Evolutionary conservation across 768 basidiomycete genomes (phyloP).

Genomic region (Nidularia pulvinata): DNA sequence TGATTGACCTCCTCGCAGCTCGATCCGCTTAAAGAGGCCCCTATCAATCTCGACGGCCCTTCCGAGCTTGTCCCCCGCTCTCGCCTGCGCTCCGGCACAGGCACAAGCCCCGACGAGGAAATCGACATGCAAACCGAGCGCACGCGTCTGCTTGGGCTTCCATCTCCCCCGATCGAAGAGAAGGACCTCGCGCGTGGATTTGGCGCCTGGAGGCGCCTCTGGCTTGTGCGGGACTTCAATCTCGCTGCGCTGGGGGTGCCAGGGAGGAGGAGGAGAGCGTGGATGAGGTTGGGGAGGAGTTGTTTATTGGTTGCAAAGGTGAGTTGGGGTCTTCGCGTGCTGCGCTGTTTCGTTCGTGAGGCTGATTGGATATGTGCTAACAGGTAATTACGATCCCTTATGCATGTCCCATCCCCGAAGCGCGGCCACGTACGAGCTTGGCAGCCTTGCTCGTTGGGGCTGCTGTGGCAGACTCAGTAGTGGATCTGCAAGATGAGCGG

Average conservation of each 20-base stretch:
- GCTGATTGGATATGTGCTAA: too few relatives aligned
- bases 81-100: not conserved
- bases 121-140: not conserved
- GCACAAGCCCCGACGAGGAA: not conserved
- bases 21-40: slow-evolving; percentile 8
- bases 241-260: not conserved
- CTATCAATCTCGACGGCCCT: not conserved
- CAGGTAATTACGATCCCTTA: slow-evolving; percentile 14
- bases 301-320: slow-evolving; percentile 11
- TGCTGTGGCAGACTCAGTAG: slow-evolving; percentile 18
- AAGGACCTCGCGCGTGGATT: not conserved
- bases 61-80: slow-evolving; percentile 8
- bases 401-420: slow-evolving; percentile 9
- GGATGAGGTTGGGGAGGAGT: slow-evolving; percentile 5
- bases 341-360: too few relatives aligned
- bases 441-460: slow-evolving; percentile 13
- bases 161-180: slow-evolving; percentile 2
- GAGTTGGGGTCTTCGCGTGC: not conserved
- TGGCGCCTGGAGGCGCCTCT: not conserved
- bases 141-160: slow-evolving; percentile 2
- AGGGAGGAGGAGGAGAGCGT: slow-evolving; percentile 1
- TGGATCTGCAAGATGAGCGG: slow-evolving; percentile 5
- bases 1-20: slow-evolving; percentile 3
- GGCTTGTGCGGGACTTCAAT: not conserved
- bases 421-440: slow-evolving; percentile 10